Percentiles rank a stretch among this genome's conserved stretches.
These are phyloP conservation scores for Allomyces arbusculus DNA, from an alignment of 192 early-diverging fungal species.

Conservation along the genomic window DNA sequence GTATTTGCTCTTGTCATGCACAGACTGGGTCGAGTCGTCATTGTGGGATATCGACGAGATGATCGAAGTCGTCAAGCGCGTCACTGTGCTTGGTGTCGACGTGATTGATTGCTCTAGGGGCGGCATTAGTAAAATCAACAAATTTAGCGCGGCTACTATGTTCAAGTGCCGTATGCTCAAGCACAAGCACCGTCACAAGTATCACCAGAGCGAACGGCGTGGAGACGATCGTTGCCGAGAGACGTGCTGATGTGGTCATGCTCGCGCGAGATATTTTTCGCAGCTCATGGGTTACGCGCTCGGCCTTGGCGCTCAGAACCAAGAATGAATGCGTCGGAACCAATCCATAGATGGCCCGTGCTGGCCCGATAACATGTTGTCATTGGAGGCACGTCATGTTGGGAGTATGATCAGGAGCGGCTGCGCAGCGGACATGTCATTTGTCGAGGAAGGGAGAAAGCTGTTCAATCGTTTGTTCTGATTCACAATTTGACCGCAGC, in stretches of 20 bases:
- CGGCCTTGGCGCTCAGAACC: neutral
- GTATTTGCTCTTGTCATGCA: conserved; percentile 62
- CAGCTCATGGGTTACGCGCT: conserved; percentile 8
- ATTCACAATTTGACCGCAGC: no score
- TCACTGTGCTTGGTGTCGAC: conserved; percentile 53
- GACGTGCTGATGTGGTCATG: conserved; percentile 51
- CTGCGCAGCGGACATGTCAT: no score
- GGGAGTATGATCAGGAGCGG: no score
- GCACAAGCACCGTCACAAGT: conserved; percentile 41
- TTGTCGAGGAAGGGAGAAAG: no score
- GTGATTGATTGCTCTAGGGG: conserved; percentile 67
- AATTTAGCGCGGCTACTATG: conserved; percentile 14
- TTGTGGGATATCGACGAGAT: conserved; percentile 54
- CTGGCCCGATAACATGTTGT: no score
- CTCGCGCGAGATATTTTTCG: conserved; percentile 47
- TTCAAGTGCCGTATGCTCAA: conserved; percentile 52
- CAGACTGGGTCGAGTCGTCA: conserved; percentile 43
- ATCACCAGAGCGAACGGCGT: conserved; percentile 49
- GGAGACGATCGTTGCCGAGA: conserved; percentile 36
- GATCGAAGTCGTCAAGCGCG: conserved; percentile 28
- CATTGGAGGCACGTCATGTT: no score
- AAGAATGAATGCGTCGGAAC: neutral
- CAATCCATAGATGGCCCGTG: neutral
- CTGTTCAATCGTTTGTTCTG: no score
- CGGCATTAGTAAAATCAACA: conserved; percentile 19